Conservation (phyloP, 768 basidiomycete genomes). For the Lenzites betulinus region DNA sequence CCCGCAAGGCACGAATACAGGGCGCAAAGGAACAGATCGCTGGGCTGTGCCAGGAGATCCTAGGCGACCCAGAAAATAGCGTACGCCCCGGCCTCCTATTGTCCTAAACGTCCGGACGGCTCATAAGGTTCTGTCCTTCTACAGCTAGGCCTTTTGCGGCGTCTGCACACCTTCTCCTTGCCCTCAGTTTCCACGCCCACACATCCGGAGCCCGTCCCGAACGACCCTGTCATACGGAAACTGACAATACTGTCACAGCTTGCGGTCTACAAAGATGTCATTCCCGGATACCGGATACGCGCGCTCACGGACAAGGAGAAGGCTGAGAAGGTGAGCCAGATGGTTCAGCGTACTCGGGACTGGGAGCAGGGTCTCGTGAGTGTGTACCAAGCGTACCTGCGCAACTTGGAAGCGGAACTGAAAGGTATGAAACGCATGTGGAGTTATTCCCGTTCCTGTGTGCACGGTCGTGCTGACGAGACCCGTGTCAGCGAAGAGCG, state of each 20-base stretch:
- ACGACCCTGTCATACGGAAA: slow-evolving; percentile 83
- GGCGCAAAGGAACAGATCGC: slow-evolving; percentile 94
- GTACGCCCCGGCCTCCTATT: slow-evolving; percentile 48
- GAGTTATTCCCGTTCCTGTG: slow-evolving; percentile 17
- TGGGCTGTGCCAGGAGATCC: slow-evolving; percentile 87
- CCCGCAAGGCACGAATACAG: slow-evolving; percentile 66
- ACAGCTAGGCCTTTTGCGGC: slow-evolving; percentile 85
- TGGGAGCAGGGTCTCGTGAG: slow-evolving; percentile 93
- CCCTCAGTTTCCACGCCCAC: slow-evolving; percentile 68
- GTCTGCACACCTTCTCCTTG: slow-evolving; percentile 88
- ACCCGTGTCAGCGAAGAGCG: slow-evolving; percentile 53
- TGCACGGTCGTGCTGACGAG: slow-evolving; percentile 18
- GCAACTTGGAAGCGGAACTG: slow-evolving; percentile 79
- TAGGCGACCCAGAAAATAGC: slow-evolving; percentile 93
- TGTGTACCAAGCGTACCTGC: slow-evolving; percentile 88
- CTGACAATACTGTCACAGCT: slow-evolving; percentile 88
- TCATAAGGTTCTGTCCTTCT: slow-evolving; percentile 12
- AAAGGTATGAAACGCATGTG: slow-evolving; percentile 59
- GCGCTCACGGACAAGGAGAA: slow-evolving; percentile 88
- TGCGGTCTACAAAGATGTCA: slow-evolving; percentile 93
- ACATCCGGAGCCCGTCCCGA: slow-evolving; percentile 68
- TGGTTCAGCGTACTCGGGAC: slow-evolving; percentile 86
- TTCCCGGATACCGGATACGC: slow-evolving; percentile 96
- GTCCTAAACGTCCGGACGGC: background rate
- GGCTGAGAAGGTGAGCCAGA: slow-evolving; percentile 90